These are phyloP conservation scores for Picea glauca DNA, from an alignment of 75 land plant genomes.

Conservation along the genomic window DNA sequence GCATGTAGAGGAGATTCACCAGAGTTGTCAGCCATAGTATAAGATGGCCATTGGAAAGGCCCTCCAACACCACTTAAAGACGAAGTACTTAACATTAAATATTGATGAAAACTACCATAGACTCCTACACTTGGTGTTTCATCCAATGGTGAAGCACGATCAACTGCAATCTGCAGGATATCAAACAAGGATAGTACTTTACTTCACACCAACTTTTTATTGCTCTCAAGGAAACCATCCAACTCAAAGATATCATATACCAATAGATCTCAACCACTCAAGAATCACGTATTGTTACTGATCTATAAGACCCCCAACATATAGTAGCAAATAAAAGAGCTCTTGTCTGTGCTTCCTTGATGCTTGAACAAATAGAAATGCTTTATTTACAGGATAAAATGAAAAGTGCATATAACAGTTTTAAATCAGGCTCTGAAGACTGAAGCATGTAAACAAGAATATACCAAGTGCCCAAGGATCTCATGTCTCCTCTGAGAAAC, in stretches of 20 bases:
- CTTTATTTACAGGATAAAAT: background rate
- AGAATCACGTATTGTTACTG: background rate
- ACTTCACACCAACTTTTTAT: background rate
- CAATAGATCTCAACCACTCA: background rate
- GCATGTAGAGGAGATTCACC: background rate
- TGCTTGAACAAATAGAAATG: background rate
- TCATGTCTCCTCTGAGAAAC: conserved; percentile 15
- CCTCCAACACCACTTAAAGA: conserved; percentile 5
- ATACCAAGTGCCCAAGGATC: conserved; percentile 14
- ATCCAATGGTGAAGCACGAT: conserved; percentile 40
- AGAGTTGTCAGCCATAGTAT: background rate
- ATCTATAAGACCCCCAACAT: background rate
- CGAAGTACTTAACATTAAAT: too few species aligned
- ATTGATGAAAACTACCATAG: background rate
- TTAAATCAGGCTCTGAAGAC: background rate
- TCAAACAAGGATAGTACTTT: background rate
- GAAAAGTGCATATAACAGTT: background rate
- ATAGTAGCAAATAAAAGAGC: background rate
- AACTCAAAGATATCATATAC: background rate
- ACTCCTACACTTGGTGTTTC: conserved; percentile 15
- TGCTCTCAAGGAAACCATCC: background rate
- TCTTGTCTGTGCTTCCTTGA: background rate
- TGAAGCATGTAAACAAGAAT: background rate
- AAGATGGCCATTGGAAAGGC: background rate
- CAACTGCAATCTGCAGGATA: conserved; percentile 40